These are phyloP conservation scores for Halophytophthora batemanensis DNA, from an alignment of 352 stramenopile species.

Conservation along the genomic window DNA sequence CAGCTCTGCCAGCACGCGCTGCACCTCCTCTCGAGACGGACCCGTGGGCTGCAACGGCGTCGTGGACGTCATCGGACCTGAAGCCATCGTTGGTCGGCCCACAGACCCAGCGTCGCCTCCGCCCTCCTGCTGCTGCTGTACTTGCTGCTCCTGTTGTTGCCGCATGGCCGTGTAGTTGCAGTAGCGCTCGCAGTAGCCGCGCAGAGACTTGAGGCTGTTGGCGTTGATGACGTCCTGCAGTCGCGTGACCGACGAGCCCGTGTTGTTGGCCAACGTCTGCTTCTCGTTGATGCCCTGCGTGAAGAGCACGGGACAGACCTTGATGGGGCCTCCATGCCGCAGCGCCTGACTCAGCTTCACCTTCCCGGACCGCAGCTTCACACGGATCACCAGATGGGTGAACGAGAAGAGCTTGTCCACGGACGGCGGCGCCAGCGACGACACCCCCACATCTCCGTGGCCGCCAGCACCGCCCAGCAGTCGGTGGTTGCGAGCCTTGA, in stretches of 20 bases:
- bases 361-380: slow-evolving; percentile 75
- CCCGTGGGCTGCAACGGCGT: slow-evolving; percentile 4
- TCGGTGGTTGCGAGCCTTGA: slow-evolving; percentile 58
- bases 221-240: slow-evolving; percentile 85
- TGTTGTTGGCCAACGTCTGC: slow-evolving; percentile 91
- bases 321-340: slow-evolving; percentile 55
- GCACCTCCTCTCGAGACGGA: slow-evolving; percentile 52
- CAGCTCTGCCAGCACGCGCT: slow-evolving; percentile 47
- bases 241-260: slow-evolving; percentile 66
- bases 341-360: slow-evolving; percentile 65
- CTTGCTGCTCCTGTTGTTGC: slow-evolving; percentile 30
- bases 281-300: slow-evolving; percentile 93
- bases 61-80: slow-evolving; percentile 3
- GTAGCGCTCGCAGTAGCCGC: slow-evolving; percentile 72
- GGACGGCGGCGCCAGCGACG: slow-evolving; percentile 40
- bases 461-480: slow-evolving; percentile 41
- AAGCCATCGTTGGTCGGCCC: background rate
- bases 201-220: slow-evolving; percentile 62
- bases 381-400: slow-evolving; percentile 74
- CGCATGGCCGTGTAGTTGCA: slow-evolving; percentile 63
- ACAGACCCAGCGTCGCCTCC: too few species aligned
- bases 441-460: slow-evolving; percentile 20
- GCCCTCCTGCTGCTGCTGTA: slow-evolving; percentile 16
- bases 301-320: slow-evolving; percentile 75
- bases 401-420: slow-evolving; percentile 59